Evolutionary conservation across 768 basidiomycete genomes (phyloP), one percentile per base, ranked within the genome.

Genomic region (Grammothele lineata): DNA sequence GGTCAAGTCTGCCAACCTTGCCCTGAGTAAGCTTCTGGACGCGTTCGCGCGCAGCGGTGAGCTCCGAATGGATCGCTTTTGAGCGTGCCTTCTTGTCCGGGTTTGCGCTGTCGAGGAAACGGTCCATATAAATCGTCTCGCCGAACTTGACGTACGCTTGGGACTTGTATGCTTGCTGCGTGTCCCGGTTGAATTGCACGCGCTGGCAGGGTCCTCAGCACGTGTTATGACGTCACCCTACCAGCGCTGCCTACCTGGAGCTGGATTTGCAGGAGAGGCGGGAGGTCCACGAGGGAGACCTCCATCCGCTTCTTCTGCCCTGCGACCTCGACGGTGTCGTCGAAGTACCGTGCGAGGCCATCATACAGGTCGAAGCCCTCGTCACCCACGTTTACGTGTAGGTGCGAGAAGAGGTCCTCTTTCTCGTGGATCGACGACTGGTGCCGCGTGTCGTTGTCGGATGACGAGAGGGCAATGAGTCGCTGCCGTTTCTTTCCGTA

Each of bases 81-180:
- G 87, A 83, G 36, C 73, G 75, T 15, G 74, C 72, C 57, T 82
- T 86, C 74, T 89, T 92, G 50, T 74, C 71, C 0, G 78, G 72
- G 57, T 87, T 77, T 3, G 81, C 86, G 39, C 73, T 78, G 50
- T 90, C 86, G 60, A 95, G 70, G 71, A 94, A 99, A 12, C 96
- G 84, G 64, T 96, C 93, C 79, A 98, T 81, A 60, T 80, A 85
- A 12, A 99, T 73, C 9, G 81, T 87, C 65, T 93, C 88, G 15
- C 76, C 82, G 61, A 95, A 96, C 58, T 84, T 87, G 54, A 99
- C 85, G 64, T 92, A 95, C 3, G 92, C 92, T 60, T 99, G 95
- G 5, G 90, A 92, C 66, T 99, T 99, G 73, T 89, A 92, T 14
- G 92, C 85, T 54, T 93, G 88, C 45, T 91, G 75, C 1, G 87